Percentiles rank a stretch among this genome's conserved stretches.
Conservation (phyloP, 1,139 yeast species). For the Spathaspora sp. region DNA sequence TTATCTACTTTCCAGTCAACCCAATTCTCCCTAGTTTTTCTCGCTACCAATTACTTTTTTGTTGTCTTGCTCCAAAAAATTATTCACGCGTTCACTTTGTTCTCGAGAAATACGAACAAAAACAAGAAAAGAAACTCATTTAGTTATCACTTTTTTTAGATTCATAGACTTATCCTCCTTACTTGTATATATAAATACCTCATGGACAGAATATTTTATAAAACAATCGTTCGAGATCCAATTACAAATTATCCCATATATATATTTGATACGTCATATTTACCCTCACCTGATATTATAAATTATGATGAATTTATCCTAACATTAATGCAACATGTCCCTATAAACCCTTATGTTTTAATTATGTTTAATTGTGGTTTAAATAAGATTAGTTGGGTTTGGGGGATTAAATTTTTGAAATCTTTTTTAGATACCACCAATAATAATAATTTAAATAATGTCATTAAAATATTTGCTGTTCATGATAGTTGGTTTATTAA, state of each 20-base stretch:
- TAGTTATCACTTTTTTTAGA: background rate
- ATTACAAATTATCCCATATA: slow-evolving; percentile 62
- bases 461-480: slow-evolving; percentile 70
- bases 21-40: too few species aligned
- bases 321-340: slow-evolving; percentile 44
- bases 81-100: background rate
- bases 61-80: background rate
- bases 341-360: slow-evolving; percentile 58
- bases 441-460: slow-evolving; percentile 43
- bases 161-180: background rate
- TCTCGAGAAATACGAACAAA: background rate
- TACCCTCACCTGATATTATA: slow-evolving; percentile 56
- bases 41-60: too few species aligned
- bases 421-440: slow-evolving; percentile 53
- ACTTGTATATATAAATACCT: background rate
- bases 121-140: background rate
- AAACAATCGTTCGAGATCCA: slow-evolving; percentile 60
- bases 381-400: slow-evolving; percentile 66
- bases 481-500: slow-evolving; percentile 92
- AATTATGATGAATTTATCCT: slow-evolving; percentile 43
- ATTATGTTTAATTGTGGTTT: slow-evolving; percentile 81
- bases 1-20: too few species aligned
- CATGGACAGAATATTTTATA: slow-evolving; percentile 59
- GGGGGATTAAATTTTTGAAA: slow-evolving; percentile 76
- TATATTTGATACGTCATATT: slow-evolving; percentile 72